Evolutionary conservation across 2,329 filamentous ascomycete genomes (phyloP).

Genomic region (Rutstroemia sp.): DNA sequence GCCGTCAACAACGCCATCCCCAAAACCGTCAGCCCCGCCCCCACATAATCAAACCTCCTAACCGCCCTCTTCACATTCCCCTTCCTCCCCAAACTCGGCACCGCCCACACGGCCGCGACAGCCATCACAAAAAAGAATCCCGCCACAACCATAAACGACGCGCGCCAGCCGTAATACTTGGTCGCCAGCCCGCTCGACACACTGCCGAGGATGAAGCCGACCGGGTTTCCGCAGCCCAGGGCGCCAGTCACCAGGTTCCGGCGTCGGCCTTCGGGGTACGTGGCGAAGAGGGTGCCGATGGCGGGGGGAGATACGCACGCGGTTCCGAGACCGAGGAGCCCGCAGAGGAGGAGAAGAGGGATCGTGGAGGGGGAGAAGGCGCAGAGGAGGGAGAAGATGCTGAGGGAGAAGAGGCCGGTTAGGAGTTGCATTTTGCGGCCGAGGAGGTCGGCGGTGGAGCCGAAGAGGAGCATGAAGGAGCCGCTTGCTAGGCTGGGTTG

Average conservation of each 20-base stretch:
- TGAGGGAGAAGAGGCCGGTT: slow-evolving; percentile 50
- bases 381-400: slow-evolving; percentile 47
- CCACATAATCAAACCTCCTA: slow-evolving; percentile 22
- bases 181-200: slow-evolving; percentile 57
- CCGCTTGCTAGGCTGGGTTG: slow-evolving; percentile 49
- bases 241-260: slow-evolving; percentile 59
- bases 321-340: slow-evolving; percentile 55
- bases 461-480: slow-evolving; percentile 59
- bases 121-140: slow-evolving; percentile 57
- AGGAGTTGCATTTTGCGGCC: slow-evolving; percentile 57
- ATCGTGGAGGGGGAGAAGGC: slow-evolving; percentile 53
- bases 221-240: slow-evolving; percentile 40
- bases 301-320: slow-evolving; percentile 58
- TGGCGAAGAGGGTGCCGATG: slow-evolving; percentile 54
- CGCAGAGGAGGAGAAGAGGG: slow-evolving; percentile 54
- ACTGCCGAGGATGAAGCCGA: slow-evolving; percentile 37
- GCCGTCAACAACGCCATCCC: slow-evolving; percentile 20
- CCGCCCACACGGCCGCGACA: slow-evolving; percentile 50
- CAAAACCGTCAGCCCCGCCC: slow-evolving; percentile 17
- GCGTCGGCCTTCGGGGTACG: slow-evolving; percentile 52
- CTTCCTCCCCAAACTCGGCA: slow-evolving; percentile 47
- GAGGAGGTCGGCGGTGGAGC: slow-evolving; percentile 57
- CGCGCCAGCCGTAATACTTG: slow-evolving; percentile 55
- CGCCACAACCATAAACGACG: slow-evolving; percentile 52
- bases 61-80: slow-evolving; percentile 7